Percentiles rank a stretch among this genome's conserved stretches.
Conservation (phyloP, 2,329 filamentous ascomycete species). For the Aspergillus vadensis region DNA sequence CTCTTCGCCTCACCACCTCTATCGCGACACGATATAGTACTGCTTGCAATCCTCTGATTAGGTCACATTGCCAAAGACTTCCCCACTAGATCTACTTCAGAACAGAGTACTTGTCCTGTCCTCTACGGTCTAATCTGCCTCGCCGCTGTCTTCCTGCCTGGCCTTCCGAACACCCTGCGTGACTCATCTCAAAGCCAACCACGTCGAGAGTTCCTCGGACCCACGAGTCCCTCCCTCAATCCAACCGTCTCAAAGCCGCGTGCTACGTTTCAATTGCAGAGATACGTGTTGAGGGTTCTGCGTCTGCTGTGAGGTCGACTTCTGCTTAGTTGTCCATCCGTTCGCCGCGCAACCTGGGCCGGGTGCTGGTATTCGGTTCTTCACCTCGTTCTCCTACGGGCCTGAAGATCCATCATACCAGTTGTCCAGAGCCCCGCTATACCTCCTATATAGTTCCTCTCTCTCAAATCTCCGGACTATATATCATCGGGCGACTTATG, state of each 20-base stretch:
- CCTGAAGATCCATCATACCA: conserved; percentile 27
- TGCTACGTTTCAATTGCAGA: conserved; percentile 21
- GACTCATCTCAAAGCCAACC: conserved; percentile 25
- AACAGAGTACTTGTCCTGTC: conserved; percentile 19
- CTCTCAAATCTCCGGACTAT: conserved; percentile 6
- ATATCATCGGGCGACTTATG: conserved; percentile 25
- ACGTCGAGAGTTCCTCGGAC: conserved; percentile 20
- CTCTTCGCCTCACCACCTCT: neutral
- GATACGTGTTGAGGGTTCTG: conserved; percentile 19
- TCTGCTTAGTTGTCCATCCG: conserved; percentile 20
- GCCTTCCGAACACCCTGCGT: conserved; percentile 23
- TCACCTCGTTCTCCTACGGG: conserved; percentile 20
- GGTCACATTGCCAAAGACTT: conserved; percentile 7
- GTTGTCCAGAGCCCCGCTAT: conserved; percentile 26
- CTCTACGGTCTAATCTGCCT: conserved; percentile 1
- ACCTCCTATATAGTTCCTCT: conserved; percentile 20
- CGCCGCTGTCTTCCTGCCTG: conserved; percentile 17
- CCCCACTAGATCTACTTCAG: conserved; percentile 19
- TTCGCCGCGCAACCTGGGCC: conserved; percentile 21
- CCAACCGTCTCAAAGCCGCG: conserved; percentile 11
- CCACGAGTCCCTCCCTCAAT: conserved; percentile 14
- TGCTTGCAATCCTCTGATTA: conserved; percentile 8
- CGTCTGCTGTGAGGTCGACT: conserved; percentile 13
- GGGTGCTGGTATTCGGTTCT: conserved; percentile 30
- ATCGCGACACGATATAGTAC: conserved; percentile 13